Conservation (phyloP, 345 rosid genomes). For the Acer negundo region DNA sequence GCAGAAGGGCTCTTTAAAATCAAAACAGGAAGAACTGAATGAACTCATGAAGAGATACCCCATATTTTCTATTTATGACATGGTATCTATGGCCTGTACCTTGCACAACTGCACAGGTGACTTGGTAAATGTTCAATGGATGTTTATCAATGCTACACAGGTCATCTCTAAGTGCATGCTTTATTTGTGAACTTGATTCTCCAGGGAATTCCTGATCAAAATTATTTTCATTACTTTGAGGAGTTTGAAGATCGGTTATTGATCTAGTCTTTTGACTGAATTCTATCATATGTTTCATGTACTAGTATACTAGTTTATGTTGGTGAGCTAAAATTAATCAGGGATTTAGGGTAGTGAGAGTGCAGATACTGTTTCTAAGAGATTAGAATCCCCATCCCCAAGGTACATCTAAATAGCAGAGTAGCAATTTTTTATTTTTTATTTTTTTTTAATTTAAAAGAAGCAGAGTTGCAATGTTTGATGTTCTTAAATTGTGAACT, state of each 20-base stretch:
- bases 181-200: not conserved
- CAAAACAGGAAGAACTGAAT: not conserved
- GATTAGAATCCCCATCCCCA: not conserved
- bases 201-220: not conserved
- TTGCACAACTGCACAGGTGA: not conserved
- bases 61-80: not conserved
- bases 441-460: no score
- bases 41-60: not conserved
- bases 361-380: not conserved
- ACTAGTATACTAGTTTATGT: not conserved
- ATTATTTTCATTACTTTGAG: not conserved
- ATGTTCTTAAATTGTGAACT: constrained; percentile 1
- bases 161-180: not conserved
- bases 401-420: not conserved
- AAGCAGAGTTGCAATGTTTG: not conserved
- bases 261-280: not conserved
- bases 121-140: not conserved
- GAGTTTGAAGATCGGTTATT: not conserved
- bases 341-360: not conserved
- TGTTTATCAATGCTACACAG: not conserved
- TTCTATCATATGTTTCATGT: not conserved
- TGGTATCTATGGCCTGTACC: not conserved
- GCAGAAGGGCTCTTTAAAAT: not conserved
- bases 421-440: not conserved
- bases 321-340: not conserved